Evolutionary conservation across 768 basidiomycete genomes (phyloP), one percentile per base, ranked within the genome.

Genomic region (Termitomyces sp.): DNA sequence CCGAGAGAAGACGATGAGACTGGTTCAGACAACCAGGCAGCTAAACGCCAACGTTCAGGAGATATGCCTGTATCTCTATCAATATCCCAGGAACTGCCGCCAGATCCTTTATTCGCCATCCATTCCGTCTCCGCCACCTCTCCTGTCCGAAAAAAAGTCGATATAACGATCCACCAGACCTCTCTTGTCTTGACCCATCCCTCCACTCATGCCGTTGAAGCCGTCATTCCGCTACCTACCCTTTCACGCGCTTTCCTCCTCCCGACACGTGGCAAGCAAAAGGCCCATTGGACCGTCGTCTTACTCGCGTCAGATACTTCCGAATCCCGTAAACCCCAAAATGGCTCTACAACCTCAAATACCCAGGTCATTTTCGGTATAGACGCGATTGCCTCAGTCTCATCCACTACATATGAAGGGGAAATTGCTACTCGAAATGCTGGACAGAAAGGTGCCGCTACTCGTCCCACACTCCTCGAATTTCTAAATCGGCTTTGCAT

Each of bases 71-170:
- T 49, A 34, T 18, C 64, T 53, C 45, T 58, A 60, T 61, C 42
- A 56, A 55, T 44, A 27, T 16, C 55, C 59, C 63, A 27, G 62
- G 61, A 31, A 65, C 62, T 7, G 13, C 73, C 76, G 34, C 82
- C 82, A 37, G 65, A 70, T 0, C 80, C 85, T 1, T 58, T 81
- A 11, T 86, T 81, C 70, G 82, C 85, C 2, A 73, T 91, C 1
- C 83, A 88, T 42, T 72, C 84, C 18, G 71, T 92, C 44, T 90
- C 89, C 31, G 75, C 80, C n/a, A 83, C 86, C 12, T 84, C 89
- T 0, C 90, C 90, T 12, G 70, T 91, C 54, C 85, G 91, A 54
- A 90, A 88, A 73, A 91, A 89, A 62, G 81, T 87, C 41, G 83
- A 91, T 65, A 78, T 91, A 64, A 80, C 80, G 3, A 71, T 89